Percentiles rank a stretch among this genome's conserved stretches.
Conservation (phyloP, 2,329 filamentous ascomycete species). For the Apiospora koreana region DNA sequence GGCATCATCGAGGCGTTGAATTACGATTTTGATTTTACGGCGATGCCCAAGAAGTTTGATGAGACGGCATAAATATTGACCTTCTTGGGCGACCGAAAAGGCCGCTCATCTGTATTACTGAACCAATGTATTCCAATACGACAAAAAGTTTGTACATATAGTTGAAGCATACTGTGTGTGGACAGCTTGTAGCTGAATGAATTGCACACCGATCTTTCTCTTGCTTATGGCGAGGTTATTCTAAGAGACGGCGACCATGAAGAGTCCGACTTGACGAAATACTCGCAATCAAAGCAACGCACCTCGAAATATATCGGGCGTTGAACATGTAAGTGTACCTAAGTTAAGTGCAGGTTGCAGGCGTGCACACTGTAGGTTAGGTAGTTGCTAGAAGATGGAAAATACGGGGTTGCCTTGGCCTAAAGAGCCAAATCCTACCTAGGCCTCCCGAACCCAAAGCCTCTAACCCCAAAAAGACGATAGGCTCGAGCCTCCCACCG, state of each 20-base stretch:
- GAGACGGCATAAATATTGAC: background rate
- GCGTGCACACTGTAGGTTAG: no score
- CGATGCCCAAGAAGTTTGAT: background rate
- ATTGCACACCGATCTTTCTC: no score
- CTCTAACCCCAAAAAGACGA: background rate
- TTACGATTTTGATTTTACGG: constrained; percentile 2
- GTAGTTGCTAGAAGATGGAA: no score
- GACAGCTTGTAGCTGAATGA: no score
- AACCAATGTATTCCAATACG: background rate
- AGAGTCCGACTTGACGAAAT: no score
- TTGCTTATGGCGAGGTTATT: no score
- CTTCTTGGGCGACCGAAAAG: background rate
- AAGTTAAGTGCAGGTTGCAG: no score
- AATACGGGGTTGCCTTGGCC: no score
- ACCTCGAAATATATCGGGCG: no score
- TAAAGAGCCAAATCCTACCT: no score
- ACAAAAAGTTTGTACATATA: background rate
- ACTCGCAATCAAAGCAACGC: no score
- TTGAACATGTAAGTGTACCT: background rate
- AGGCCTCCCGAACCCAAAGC: background rate
- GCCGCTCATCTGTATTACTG: background rate
- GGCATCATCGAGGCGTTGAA: constrained; percentile 6
- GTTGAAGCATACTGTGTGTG: background rate
- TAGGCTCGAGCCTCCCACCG: background rate
- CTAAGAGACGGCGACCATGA: no score